phyloP scores from a whole-genome alignment of 2,329 filamentous ascomycete species.

The Cladobotryum protrusum region DNA sequence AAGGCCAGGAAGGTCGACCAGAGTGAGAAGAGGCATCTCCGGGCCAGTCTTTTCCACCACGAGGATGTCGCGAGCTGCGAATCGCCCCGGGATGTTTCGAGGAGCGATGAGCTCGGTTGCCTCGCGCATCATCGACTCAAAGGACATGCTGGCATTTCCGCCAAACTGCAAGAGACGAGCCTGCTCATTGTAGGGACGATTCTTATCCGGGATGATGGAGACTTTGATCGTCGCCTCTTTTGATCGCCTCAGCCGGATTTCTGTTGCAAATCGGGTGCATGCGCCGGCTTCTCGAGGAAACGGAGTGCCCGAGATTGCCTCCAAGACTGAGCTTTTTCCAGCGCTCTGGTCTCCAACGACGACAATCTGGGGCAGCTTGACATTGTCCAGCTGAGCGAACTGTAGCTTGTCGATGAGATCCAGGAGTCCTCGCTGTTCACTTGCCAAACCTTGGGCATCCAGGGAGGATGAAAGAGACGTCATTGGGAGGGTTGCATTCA shows the following conservation, averaged over 20 bases:
- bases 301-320: slow-evolving; percentile 55
- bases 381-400: slow-evolving; percentile 45
- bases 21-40: slow-evolving; percentile 52
- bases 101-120: slow-evolving; percentile 46
- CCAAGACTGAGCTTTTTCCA: slow-evolving; percentile 58
- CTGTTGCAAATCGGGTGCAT: slow-evolving; percentile 57
- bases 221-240: slow-evolving; percentile 40
- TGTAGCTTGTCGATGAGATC: slow-evolving; percentile 53
- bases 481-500: slow-evolving; percentile 19
- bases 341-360: slow-evolving; percentile 60
- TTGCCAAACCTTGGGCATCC: slow-evolving; percentile 43
- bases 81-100: slow-evolving; percentile 43
- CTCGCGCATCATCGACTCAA: slow-evolving; percentile 45
- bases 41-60: slow-evolving; percentile 55
- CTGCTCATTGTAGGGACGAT: slow-evolving; percentile 41
- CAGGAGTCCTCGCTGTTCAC: slow-evolving; percentile 50
- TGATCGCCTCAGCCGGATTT: slow-evolving; percentile 48
- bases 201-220: slow-evolving; percentile 50
- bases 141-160: slow-evolving; percentile 40
- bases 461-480: slow-evolving; percentile 42
- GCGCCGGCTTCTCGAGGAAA: slow-evolving; percentile 55
- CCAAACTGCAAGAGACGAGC: slow-evolving; percentile 42
- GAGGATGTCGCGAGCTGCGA: slow-evolving; percentile 47
- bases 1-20: slow-evolving; percentile 56
- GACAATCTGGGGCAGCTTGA: slow-evolving; percentile 54